These are phyloP conservation scores for Massariosphaeria phaeospora DNA, from an alignment of 495 filamentous ascomycete genomes.

Conservation along the genomic window DNA sequence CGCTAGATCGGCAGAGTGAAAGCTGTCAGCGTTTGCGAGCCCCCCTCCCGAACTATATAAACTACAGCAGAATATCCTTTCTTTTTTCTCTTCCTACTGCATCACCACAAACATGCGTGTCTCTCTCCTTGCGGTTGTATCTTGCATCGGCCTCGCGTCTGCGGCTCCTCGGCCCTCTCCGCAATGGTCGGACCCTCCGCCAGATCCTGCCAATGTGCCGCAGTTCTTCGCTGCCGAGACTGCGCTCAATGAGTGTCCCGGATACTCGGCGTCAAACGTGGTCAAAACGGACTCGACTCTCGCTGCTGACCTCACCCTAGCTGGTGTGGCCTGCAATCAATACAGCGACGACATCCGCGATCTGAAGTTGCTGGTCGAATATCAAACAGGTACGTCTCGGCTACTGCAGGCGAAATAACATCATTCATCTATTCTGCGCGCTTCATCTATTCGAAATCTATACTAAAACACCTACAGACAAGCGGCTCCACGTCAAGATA, in stretches of 20 bases:
- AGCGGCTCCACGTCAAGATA: slow-evolving; percentile 77
- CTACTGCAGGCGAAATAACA: not conserved
- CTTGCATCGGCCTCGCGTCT: not conserved
- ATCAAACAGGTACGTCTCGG: slow-evolving; percentile 62
- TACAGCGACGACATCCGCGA: slow-evolving; percentile 65
- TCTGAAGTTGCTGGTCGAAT: slow-evolving; percentile 65
- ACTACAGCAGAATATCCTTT: not conserved
- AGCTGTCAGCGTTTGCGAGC: not conserved
- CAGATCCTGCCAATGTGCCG: not conserved
- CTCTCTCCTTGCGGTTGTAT: not conserved
- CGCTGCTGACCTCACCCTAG: slow-evolving; percentile 62
- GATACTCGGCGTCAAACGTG: slow-evolving; percentile 66
- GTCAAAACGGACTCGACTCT: slow-evolving; percentile 42
- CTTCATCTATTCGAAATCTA: not conserved
- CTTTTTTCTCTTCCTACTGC: not conserved
- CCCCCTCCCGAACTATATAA: not conserved
- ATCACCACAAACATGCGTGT: not conserved
- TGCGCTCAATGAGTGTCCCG: slow-evolving; percentile 50
- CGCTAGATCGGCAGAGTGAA: not conserved
- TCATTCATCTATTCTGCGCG: not conserved
- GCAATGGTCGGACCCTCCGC: not conserved
- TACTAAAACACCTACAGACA: slow-evolving; percentile 18
- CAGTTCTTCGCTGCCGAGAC: not conserved
- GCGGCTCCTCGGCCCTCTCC: not conserved
- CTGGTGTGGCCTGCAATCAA: slow-evolving; percentile 62